Base-by-base conservation (phyloP, 2,329 filamentous ascomycete genomes). In the Orbilia brochopaga region DNA sequence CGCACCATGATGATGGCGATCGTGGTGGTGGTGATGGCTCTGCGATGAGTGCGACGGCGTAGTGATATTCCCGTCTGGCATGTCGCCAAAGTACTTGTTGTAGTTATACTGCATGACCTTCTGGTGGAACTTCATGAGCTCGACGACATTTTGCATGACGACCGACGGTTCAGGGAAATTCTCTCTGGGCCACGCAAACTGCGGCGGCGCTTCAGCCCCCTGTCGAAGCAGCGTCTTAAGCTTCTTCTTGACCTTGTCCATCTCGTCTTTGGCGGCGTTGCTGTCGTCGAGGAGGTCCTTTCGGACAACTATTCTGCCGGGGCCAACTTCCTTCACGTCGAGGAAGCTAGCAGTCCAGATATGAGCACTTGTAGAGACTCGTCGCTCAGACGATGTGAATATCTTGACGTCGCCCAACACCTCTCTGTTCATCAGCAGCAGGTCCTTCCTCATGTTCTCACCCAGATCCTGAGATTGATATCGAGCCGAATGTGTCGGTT, bases 191-290 rank as follows among this genome's bases (percentile, higher is more conserved):
- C 94, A 99, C n/a, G 94, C 91, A 78, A 99, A 99, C 77, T 99
- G 92, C 17, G 93, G 88, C 8, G 94, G 94, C 0, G 93, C 90
- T 77, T 94, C 90, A 73, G 92, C 91, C n/a, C 93, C 94, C 79
- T 96, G 90, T 30, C 94, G 88, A 66, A 99, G 81, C 19, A 99
- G 84, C 0, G 91, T 88, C 81, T 99, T 99, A 27, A 99, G 85
- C 86, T 96, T 97, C 85, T 99, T 99, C 84, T 99, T 99, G 66
- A 77, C 76, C 61, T 96, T 97, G 81, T 99, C 95, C 90, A 97
- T 99, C 78, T 96, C 92, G 79, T 99, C 94, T 79, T 99, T 99
- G 66, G 94, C 94, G 2, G 94, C 94, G 79, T 99, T 99, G 0
- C 92, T 97, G 78, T 99, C 94, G 79, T 99, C 94, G 1, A 99